A percentile compares a stretch with the other conserved stretches of the same genome.
Conservation (phyloP, 495 filamentous ascomycete genomes). For the Aspergillus diversus region DNA sequence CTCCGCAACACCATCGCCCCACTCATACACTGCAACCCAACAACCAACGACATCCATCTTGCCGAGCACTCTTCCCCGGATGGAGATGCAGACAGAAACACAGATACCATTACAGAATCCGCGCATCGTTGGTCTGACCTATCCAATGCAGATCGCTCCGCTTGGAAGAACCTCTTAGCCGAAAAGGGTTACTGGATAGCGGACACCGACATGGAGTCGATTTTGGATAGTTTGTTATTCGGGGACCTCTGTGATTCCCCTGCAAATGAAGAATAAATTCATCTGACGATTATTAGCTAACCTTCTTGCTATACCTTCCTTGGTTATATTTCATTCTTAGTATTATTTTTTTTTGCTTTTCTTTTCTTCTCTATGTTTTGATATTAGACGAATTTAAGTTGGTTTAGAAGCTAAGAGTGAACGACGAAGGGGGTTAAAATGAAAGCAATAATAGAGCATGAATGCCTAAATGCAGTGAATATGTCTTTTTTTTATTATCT, state of each 20-base stretch:
- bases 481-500: background rate
- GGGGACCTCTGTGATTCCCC: constrained; percentile 56
- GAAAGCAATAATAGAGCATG: background rate
- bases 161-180: constrained; percentile 71
- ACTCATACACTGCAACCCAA: constrained; percentile 16
- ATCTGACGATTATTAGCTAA: background rate
- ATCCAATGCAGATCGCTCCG: constrained; percentile 53
- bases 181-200: constrained; percentile 74
- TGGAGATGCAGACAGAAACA: constrained; percentile 1
- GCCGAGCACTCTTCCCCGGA: constrained; percentile 10
- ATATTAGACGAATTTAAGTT: background rate
- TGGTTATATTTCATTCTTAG: background rate
- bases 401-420: background rate
- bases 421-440: background rate
- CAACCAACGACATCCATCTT: constrained; percentile 12
- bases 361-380: background rate
- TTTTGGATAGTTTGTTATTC: constrained; percentile 77
- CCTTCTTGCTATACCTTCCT: background rate
- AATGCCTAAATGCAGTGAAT: background rate
- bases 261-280: background rate
- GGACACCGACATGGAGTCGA: constrained; percentile 60
- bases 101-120: background rate
- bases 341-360: constrained; percentile 10
- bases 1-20: constrained; percentile 13
- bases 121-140: constrained; percentile 71